Evolutionary conservation across 163 green algal genomes (phyloP).

Genomic region (Trebouxiophyceae sp.): DNA sequence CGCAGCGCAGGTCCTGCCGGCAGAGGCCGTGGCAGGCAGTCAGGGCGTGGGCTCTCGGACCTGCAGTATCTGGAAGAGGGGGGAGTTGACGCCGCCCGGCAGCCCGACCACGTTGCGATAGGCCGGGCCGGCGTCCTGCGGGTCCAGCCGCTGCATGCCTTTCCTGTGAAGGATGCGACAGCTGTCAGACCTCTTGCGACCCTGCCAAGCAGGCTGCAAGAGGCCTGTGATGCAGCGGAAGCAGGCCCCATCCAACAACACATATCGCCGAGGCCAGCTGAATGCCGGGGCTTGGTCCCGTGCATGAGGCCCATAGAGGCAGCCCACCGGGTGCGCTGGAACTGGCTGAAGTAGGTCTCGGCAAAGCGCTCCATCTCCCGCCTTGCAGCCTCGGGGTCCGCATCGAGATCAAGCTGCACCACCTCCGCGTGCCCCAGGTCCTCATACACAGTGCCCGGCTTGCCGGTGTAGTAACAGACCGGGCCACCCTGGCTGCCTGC

Average conservation of each 20-base stretch:
- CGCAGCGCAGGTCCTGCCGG: neutral
- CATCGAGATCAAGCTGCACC: conserved; percentile 37
- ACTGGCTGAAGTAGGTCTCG: conserved; percentile 71
- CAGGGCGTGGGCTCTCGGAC: neutral
- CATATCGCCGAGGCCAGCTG: no score
- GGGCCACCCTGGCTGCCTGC: no score
- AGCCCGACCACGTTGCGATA: conserved; percentile 80
- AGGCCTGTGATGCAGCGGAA: no score
- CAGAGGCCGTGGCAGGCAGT: neutral
- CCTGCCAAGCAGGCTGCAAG: no score
- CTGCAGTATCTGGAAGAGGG: conserved; percentile 54
- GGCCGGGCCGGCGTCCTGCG: conserved; percentile 63
- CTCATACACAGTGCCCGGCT: conserved; percentile 58
- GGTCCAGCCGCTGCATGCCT: conserved; percentile 57
- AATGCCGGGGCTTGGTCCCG: no score
- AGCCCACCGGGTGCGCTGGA: conserved; percentile 41
- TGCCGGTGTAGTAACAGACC: conserved; percentile 69
- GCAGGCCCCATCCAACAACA: no score
- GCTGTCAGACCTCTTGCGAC: no score
- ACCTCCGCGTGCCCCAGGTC: conserved; percentile 69
- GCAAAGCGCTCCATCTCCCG: conserved; percentile 24
- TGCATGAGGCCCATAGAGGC: no score
- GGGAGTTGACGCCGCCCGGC: conserved; percentile 57
- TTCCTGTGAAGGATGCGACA: no score
- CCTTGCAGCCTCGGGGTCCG: conserved; percentile 6